Conservation (phyloP, 1,139 yeast species). For the Zygosaccharomyces pseudobailii region DNA sequence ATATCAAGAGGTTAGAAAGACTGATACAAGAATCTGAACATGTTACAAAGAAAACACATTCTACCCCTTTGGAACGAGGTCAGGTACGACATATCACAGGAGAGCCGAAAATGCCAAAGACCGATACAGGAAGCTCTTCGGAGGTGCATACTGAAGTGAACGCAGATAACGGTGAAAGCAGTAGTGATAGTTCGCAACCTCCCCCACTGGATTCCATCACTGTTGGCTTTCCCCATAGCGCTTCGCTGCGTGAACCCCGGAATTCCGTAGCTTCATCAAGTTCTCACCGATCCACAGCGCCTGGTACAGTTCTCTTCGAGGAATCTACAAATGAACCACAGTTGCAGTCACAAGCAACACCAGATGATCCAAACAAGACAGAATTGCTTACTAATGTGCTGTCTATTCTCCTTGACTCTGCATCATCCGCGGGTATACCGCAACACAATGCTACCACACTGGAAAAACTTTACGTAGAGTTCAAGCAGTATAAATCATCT, state of each 20-base stretch:
- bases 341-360: background rate
- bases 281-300: constrained; percentile 3
- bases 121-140: background rate
- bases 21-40: constrained; percentile 8
- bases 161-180: background rate
- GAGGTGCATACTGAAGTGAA: background rate
- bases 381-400: constrained; percentile 5
- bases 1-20: constrained; percentile 14
- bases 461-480: constrained; percentile 6
- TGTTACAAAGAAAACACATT: background rate
- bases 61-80: background rate
- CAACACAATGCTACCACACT: background rate
- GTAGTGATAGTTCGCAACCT: constrained; percentile 7
- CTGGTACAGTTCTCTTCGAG: background rate
- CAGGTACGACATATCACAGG: background rate
- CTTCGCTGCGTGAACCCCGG: background rate
- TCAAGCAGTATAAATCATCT: constrained; percentile 3
- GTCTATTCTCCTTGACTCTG: background rate
- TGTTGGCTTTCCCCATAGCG: constrained; percentile 13
- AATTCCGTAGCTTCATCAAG: background rate
- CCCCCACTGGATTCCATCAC: constrained; percentile 18
- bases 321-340: constrained; percentile 1
- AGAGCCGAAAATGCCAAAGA: background rate
- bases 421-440: background rate
- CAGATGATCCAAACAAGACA: constrained; percentile 3